These are phyloP conservation scores for Leucosporidium scottii DNA, from an alignment of 768 basidiomycete species.

Conservation along the genomic window DNA sequence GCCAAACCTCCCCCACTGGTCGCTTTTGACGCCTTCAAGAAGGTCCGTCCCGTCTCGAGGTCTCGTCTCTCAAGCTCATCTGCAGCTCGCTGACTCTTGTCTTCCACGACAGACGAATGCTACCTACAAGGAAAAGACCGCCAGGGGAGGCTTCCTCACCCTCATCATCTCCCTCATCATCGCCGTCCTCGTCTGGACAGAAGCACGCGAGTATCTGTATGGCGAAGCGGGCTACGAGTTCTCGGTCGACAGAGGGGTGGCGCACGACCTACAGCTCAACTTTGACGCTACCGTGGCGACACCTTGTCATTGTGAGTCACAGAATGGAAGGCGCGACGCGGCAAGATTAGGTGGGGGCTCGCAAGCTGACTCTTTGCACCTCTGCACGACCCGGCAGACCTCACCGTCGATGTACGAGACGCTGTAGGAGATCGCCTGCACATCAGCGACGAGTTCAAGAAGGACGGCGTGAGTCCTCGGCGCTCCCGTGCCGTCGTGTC, in stretches of 20 bases:
- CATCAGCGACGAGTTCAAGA: constrained; percentile 67
- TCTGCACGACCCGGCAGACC: constrained; percentile 47
- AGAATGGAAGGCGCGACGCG: no score
- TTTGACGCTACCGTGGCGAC: constrained; percentile 88
- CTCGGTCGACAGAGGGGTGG: constrained; percentile 62
- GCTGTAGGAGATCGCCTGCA: constrained; percentile 86
- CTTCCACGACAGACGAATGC: constrained; percentile 57
- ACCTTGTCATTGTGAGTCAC: constrained; percentile 76
- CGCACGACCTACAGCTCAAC: constrained; percentile 70
- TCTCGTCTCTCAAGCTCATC: background rate
- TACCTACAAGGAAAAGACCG: constrained; percentile 70
- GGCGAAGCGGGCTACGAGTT: constrained; percentile 90
- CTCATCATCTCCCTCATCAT: constrained; percentile 59
- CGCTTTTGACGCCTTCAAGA: constrained; percentile 67
- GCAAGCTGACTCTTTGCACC: background rate
- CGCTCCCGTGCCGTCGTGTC: background rate
- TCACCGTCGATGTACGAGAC: constrained; percentile 84
- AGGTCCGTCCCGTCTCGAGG: background rate
- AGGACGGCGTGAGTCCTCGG: constrained; percentile 68
- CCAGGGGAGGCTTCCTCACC: constrained; percentile 73
- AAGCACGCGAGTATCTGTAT: constrained; percentile 83
- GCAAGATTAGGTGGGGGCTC: background rate
- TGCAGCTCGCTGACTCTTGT: background rate
- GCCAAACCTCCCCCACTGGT: constrained; percentile 45
- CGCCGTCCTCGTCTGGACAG: constrained; percentile 72